A percentile compares a stretch with the other conserved stretches of the same genome.
Conservation (phyloP, 1,284 basidiomycete species). For the Gymnopus androsaceus region DNA sequence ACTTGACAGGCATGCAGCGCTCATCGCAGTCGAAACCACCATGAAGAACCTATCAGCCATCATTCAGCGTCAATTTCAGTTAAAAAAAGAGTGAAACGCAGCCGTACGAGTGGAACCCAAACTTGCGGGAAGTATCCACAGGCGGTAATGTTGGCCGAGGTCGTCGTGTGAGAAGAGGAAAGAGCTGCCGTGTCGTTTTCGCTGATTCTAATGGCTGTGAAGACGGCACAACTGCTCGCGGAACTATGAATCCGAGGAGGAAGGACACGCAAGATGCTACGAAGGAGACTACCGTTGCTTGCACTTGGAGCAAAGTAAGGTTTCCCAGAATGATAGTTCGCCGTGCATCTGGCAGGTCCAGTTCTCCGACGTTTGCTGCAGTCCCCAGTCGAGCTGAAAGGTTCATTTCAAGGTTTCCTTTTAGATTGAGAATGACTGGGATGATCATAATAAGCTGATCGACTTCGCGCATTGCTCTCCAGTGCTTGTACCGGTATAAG, state of each 20-base stretch:
- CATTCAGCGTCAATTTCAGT: too few species aligned
- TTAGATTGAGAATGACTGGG: conserved; percentile 93
- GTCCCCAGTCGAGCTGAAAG: conserved; percentile 78
- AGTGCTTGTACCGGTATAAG: conserved; percentile 51
- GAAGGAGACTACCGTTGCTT: conserved; percentile 88
- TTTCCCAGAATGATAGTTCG: conserved; percentile 80
- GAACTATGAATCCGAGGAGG: conserved; percentile 67
- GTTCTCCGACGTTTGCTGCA: conserved; percentile 83
- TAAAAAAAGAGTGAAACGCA: conserved; percentile 6
- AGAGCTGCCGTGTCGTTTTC: neutral
- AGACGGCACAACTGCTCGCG: conserved; percentile 29
- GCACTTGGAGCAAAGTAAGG: conserved; percentile 87
- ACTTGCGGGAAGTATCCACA: conserved; percentile 32
- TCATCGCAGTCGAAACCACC: conserved; percentile 89
- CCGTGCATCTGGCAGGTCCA: conserved; percentile 73
- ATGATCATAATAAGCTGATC: conserved; percentile 98
- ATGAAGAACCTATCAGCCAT: conserved; percentile 65
- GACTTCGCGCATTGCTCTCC: conserved; percentile 86
- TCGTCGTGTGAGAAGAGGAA: conserved; percentile 21
- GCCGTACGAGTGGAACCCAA: conserved; percentile 51
- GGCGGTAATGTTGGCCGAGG: conserved; percentile 32
- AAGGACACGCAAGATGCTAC: conserved; percentile 84
- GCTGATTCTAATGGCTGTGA: neutral
- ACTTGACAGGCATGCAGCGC: conserved; percentile 81
- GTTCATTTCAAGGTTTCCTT: conserved; percentile 97